Evolutionary conservation across 2,329 filamentous ascomycete species (phyloP), one percentile per base, ranked within the genome.

Genomic region (Beauveria scarabaeidicola): DNA sequence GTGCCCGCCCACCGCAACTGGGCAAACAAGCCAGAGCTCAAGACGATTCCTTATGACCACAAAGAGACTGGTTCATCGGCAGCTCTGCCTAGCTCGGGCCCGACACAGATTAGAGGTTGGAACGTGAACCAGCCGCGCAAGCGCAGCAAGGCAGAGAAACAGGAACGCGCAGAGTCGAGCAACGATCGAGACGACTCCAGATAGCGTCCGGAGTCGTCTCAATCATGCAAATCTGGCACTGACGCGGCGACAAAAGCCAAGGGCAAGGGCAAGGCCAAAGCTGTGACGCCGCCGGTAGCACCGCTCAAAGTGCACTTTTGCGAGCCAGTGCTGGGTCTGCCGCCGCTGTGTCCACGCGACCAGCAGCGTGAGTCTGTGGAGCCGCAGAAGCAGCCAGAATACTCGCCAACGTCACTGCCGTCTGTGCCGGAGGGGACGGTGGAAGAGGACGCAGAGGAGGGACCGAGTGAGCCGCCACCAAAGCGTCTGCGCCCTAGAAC

Each of bases 11-110:
- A 81, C 66, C 74, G 76, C 47, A 75, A 75, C 61, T 78, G 76
- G 68, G 67, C 70, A 7, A 72, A 73, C 59, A 78, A 77, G 65
- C 75, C 77, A 17, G 81, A 84, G 64, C 73, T 85, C n/a, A 78
- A 82, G 59, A 83, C 82, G 4, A 81, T 83, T 3, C 79, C 78
- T 41, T 85, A 84, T 63, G 78, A 81, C 21, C 83, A 84, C 66
- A 84, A 84, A 66, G 81, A 85, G 65, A 83, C 82, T 47, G 74
- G 75, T 4, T 76, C 81, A 2, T 77, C 76, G 19, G 81, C 83
- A 53, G 79, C 81, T 15, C 76, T 83, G 32, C 82, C 82, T 9
- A 77, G 76, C 52, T 79, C 78, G 17, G 82, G 81, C 0, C 82
- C 82, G 0, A 82, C 80, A 13, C 75, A 77, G 47, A 83, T 85